Evolutionary conservation across 2,329 filamentous ascomycete species (phyloP), one percentile per base, ranked within the genome.

Genomic region (Alternaria sp.): DNA sequence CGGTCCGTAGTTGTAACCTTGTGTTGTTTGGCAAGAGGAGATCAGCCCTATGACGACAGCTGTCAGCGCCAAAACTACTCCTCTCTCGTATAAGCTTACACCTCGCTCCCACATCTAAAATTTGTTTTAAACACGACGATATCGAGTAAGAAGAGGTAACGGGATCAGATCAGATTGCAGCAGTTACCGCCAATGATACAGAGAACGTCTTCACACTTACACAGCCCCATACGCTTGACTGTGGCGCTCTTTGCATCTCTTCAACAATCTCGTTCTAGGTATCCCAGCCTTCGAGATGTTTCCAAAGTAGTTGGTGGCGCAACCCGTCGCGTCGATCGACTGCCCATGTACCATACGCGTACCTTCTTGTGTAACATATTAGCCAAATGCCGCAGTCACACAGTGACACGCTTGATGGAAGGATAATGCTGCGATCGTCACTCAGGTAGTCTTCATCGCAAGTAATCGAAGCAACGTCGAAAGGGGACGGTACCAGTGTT

Each of bases 221-320:
- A 49, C 45, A 59, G 38, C 45, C 46, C 52, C 43, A 25, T 60
- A 36, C 49, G 54, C 55, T 61, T 49, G 14, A 58, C 54, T 52
- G 57, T 65, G 59, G 57, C 59, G 59, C 34, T 65, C 32, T 48
- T 48, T 60, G 56, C 57, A 38, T 50, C 46, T 30, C 49, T 53
- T 56, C 41, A 43, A 57, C 22, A 38, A 20, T 25, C 22, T 34
- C 40, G 25, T 38, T 54, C 46, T 56, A 44, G 45, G 51, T 32
- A 56, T 48, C 34, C 49, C 52, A 41, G 36, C 54, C 57, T 43
- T 55, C 53, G 46, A 56, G 34, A 59, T 16, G 12, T 14, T 51
- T 57, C 41, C 54, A 45, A 59, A 60, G 52, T 28, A 63, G 57
- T 30, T 59, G 59, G 52, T 61, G 57, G 51, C 64, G 51, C 52